Base-by-base conservation (phyloP, 345 rosid genomes). In the Aquilaria malaccensis region DNA sequence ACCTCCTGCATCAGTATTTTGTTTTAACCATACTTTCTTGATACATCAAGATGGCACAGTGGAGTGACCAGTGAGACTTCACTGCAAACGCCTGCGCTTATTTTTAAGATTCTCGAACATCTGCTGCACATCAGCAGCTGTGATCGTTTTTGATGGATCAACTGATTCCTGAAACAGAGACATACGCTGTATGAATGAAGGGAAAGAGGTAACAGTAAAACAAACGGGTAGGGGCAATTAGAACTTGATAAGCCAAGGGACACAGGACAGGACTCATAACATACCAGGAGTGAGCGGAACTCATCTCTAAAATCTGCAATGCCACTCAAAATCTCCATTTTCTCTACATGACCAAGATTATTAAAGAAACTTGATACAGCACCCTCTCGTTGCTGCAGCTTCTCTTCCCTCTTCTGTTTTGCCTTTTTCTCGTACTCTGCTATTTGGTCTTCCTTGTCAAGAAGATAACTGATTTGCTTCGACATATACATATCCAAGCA, bases 51-150 rank as follows among this genome's bases (percentile, higher is more conserved):
- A 22, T 22, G 22, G 22, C 22, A 22, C 22, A 22, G 1, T 22
- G 22, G 22, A 22, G 22, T 22, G 22, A 22, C 22, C 22, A 22
- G 22, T 22, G 22, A 22, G 22, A 1, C 22, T 61, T 70, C 68
- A 82, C 77, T 87, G 67, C 64, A 61, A 58, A 10, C 85, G 95
- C 55, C 61, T 72, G 30, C 96, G 91, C 77, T 91, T 90, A 82
- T 88, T 90, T 45, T 86, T 85, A 66, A 95, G 96, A 75, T 91
- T 91, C 63, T 93, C 83, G 43, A 95, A 95, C 64, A 95, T 86
- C 73, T 88, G 89, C 54, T 79, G 84, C 33, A 95, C 80, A 76
- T 88, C 97, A 50, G 68, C 89, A 64, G 93, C 33, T 1, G 97
- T 88, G 82, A 91, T 73, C 37, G 93, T 76, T 68, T 87, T 86